Percentiles rank a stretch among this genome's conserved stretches.
These are phyloP conservation scores for Cryptosporidium meleagridis DNA, from an alignment of 169 alveolate species.

Conservation along the genomic window DNA sequence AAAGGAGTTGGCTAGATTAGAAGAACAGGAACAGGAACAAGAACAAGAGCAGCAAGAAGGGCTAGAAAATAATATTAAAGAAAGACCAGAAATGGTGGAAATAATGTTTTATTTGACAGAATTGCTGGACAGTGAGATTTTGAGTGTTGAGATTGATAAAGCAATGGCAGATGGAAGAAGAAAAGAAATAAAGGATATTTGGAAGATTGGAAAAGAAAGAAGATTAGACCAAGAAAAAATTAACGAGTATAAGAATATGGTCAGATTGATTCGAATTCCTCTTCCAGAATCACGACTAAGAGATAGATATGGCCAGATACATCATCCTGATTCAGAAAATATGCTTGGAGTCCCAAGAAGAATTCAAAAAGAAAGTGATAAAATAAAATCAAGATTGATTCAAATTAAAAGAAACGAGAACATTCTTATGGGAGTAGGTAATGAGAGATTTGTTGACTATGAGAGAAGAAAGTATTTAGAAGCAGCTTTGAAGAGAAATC, in stretches of 20 bases:
- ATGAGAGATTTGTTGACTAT: constrained; percentile 30
- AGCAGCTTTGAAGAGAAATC: constrained; percentile 55
- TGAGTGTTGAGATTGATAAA: neutral
- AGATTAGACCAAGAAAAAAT: neutral
- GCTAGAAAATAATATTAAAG: neutral
- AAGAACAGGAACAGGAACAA: neutral
- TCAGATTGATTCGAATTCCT: constrained; percentile 5
- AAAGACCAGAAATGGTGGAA: neutral
- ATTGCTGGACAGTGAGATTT: constrained; percentile 1
- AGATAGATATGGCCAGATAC: constrained; percentile 28
- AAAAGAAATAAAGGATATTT: neutral
- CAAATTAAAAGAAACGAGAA: neutral
- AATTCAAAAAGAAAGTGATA: constrained; percentile 30
- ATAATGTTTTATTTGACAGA: neutral
- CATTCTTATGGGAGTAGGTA: neutral
- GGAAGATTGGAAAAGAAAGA: constrained; percentile 1
- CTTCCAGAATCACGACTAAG: constrained; percentile 55
- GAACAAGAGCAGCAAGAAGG: neutral
- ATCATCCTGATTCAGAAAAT: constrained; percentile 13
- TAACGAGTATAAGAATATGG: neutral
- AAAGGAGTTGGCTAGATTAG: neutral
- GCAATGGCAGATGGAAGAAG: neutral
- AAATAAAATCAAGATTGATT: constrained; percentile 1
- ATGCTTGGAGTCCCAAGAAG: constrained; percentile 7
- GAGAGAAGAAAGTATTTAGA: constrained; percentile 51